Conservation (phyloP, 192 early-diverging fungal genomes). For the Backusella liffmaniae region DNA sequence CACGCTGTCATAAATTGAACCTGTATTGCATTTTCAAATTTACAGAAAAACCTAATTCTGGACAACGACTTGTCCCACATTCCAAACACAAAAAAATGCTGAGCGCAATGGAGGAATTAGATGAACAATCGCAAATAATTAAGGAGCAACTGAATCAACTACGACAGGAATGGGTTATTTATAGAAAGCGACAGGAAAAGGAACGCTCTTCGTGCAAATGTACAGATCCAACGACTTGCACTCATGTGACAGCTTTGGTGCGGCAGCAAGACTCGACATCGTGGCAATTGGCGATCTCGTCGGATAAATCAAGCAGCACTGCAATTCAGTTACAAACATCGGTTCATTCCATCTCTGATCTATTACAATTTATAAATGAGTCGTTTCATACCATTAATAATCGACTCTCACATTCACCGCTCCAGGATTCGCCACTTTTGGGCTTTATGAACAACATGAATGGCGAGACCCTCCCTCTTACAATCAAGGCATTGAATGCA, state of each 20-base stretch:
- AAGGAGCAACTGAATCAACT: constrained; percentile 7
- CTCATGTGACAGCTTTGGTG: neutral
- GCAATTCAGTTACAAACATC: neutral
- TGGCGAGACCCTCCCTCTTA: neutral
- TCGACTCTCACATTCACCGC: neutral
- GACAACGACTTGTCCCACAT: neutral
- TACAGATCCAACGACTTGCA: neutral
- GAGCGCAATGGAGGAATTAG: constrained; percentile 5
- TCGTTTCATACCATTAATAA: constrained; percentile 1
- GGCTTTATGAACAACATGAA: neutral
- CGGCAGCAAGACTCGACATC: neutral
- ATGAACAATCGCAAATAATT: constrained; percentile 10
- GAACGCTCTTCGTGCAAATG: neutral
- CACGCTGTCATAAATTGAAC: constrained; percentile 10
- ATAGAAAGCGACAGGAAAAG: neutral
- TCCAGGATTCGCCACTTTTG: neutral
- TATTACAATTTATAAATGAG: neutral
- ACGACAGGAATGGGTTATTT: neutral
- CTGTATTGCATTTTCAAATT: constrained; percentile 12
- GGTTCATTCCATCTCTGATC: neutral
- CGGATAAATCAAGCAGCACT: neutral
- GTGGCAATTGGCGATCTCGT: neutral
- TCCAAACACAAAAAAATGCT: constrained; percentile 16
- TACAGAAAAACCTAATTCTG: constrained; percentile 10
- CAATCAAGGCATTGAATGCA: neutral